Evolutionary conservation across 1,139 yeast genomes (phyloP), one percentile per base, ranked within the genome.

Genomic region (Debaryomyces udenii): DNA sequence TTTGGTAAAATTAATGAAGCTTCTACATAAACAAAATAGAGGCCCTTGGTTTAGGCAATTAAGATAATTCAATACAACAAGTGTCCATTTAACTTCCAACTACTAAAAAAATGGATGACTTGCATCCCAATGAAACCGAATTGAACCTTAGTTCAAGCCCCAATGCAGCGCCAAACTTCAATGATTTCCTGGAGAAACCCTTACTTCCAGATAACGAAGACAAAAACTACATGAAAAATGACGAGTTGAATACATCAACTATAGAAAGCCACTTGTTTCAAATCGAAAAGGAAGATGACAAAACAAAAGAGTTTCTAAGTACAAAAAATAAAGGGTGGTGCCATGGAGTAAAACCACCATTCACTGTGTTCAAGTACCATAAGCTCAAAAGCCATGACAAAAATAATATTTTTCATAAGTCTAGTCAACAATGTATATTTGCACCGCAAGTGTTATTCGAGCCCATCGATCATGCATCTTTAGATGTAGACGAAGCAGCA

Each of bases 271-370:
- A 34, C 16, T 16, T 34, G 11, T 34, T 34, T 9, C 22, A 18
- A 6, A 34, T 34, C n/a, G 31, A 30, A 14, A 26, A 11, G 10
- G 27, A 11, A 7, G 23, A 30, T 11, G 29, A 28, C 3, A 33
- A 18, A 16, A 35, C 35, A 11, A 23, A 18, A 23, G 43, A 38
- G 13, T 46, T 46, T 36, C 18, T 44, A 11, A 30, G 44, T 11
- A 31, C 35, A 2, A 38, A 48, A 30, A 24, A 38, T 4, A 37
- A 37, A 18, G 55, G 51, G n/a, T 68, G 73, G 73, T 49, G 31
- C 10, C 69, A 67, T 40, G 67, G 66, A 0, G 54, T 58, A 14
- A 36, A 41, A n/a, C 50, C 57, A 1, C 74, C 74, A 3, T 53
- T 49, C 37, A 45, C 65, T 3, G 55, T 64, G 3, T 55, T 67